Evolutionary conservation across 2,329 filamentous ascomycete genomes (phyloP).

Genomic region (Sporothrix dimorphospora): DNA sequence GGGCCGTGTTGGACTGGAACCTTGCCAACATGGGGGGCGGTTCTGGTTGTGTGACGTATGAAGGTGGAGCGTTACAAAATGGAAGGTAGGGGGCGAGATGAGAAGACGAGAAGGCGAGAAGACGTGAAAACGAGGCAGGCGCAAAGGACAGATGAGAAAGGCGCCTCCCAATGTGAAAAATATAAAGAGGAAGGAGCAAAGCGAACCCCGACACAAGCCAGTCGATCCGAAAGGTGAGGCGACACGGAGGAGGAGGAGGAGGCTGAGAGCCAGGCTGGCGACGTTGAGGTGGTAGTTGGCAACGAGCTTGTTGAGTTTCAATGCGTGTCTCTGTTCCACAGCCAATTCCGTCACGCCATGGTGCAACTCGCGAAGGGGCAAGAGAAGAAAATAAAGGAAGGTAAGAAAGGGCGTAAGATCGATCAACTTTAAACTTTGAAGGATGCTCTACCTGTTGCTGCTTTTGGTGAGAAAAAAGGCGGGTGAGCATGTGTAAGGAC

Average conservation of each 20-base stretch:
- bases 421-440: background rate
- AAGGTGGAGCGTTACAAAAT: background rate
- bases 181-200: background rate
- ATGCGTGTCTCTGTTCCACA: constrained; percentile 6
- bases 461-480: background rate
- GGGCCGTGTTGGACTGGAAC: constrained; percentile 33
- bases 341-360: constrained; percentile 11
- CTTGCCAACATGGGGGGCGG: constrained; percentile 26
- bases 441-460: background rate
- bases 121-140: background rate
- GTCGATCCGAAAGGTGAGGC: background rate
- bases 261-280: background rate
- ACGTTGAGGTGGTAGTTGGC: constrained; percentile 5
- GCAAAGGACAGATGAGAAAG: background rate
- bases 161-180: background rate
- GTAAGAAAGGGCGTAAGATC: too few relatives aligned
- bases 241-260: background rate
- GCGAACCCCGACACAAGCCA: background rate
- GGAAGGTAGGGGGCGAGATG: background rate
- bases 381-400: background rate
- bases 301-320: background rate
- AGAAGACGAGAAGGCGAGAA: background rate
- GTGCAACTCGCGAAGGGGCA: background rate
- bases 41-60: constrained; percentile 10
- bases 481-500: background rate